These are phyloP conservation scores for Globisporangium camurandrum DNA, from an alignment of 352 stramenopile genomes.

Conservation along the genomic window DNA sequence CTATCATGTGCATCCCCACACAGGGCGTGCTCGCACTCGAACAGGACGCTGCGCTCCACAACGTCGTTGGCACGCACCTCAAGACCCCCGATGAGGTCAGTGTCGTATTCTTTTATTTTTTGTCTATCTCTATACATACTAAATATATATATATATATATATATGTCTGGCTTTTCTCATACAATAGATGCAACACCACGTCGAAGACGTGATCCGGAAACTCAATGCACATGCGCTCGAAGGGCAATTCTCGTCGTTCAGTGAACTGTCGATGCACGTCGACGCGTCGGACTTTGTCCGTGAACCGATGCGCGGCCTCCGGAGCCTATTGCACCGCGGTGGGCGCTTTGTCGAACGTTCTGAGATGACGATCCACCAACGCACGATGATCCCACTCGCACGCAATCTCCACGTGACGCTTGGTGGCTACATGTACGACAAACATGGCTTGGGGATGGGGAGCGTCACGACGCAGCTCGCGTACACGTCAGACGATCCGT, in stretches of 20 bases:
- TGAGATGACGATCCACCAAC: conserved; percentile 81
- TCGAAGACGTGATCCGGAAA: conserved; percentile 48
- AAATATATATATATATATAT: not conserved
- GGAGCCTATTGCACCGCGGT: conserved; percentile 35
- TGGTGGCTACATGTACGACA: conserved; percentile 81
- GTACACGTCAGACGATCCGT: conserved; percentile 63
- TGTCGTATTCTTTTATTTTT: too few relatives aligned
- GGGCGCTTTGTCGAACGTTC: conserved; percentile 43
- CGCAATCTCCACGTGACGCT: conserved; percentile 51
- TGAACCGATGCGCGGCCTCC: conserved; percentile 49
- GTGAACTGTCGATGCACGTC: conserved; percentile 74
- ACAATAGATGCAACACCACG: conserved; percentile 32
- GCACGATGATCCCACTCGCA: conserved; percentile 55
- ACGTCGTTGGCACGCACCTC: conserved; percentile 36
- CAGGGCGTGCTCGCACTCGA: conserved; percentile 58
- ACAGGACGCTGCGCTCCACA: conserved; percentile 31
- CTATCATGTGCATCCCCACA: not conserved
- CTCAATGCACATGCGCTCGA: conserved; percentile 68
- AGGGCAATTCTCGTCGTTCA: conserved; percentile 72
- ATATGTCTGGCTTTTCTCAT: not conserved
- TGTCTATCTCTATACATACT: too few relatives aligned
- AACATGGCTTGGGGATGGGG: conserved; percentile 61
- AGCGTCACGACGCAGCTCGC: conserved; percentile 55
- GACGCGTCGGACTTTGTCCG: conserved; percentile 68
- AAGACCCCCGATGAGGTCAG: conserved; percentile 35